Conservation (phyloP, 352 stramenopile genomes). For the Phytophthora citricola region DNA sequence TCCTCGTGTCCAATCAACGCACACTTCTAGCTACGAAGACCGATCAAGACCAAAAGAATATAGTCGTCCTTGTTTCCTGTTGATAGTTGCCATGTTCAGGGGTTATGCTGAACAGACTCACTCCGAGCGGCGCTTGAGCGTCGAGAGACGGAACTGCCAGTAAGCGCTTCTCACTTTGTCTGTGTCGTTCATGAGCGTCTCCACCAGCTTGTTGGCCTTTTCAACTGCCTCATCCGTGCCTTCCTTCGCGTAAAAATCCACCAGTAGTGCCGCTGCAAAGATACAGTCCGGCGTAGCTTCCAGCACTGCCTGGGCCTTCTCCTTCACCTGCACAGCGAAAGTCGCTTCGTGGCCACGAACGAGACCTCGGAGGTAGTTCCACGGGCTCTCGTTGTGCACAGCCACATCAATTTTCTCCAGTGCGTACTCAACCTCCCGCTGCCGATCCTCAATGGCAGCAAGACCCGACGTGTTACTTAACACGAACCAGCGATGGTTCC, state of each 20-base stretch:
- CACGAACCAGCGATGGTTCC: constrained; percentile 91
- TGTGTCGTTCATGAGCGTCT: constrained; percentile 77
- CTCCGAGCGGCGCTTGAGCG: constrained; percentile 44
- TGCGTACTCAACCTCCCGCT: constrained; percentile 80
- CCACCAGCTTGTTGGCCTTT: constrained; percentile 58
- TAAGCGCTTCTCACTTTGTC: constrained; percentile 77
- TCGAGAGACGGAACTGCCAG: constrained; percentile 71
- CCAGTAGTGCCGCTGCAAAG: constrained; percentile 73
- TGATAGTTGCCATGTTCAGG: constrained; percentile 13
- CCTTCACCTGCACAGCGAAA: constrained; percentile 50
- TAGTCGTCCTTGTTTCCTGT: constrained; percentile 38
- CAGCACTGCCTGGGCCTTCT: constrained; percentile 52
- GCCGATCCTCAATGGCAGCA: constrained; percentile 35
- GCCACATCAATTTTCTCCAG: constrained; percentile 70
- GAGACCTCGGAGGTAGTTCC: constrained; percentile 91
- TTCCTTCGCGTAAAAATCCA: constrained; percentile 75
- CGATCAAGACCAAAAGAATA: constrained; percentile 37
- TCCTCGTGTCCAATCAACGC: constrained; percentile 6
- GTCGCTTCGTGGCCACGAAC: constrained; percentile 55
- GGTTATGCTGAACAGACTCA: background rate
- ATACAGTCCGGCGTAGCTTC: constrained; percentile 58
- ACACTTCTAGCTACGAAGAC: constrained; percentile 24
- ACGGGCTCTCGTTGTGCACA: constrained; percentile 92
- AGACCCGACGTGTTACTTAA: constrained; percentile 62
- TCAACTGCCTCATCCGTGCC: constrained; percentile 46